phyloP scores from a whole-genome alignment of 495 filamentous ascomycete species.

The Diplogelasinospora grovesii region DNA sequence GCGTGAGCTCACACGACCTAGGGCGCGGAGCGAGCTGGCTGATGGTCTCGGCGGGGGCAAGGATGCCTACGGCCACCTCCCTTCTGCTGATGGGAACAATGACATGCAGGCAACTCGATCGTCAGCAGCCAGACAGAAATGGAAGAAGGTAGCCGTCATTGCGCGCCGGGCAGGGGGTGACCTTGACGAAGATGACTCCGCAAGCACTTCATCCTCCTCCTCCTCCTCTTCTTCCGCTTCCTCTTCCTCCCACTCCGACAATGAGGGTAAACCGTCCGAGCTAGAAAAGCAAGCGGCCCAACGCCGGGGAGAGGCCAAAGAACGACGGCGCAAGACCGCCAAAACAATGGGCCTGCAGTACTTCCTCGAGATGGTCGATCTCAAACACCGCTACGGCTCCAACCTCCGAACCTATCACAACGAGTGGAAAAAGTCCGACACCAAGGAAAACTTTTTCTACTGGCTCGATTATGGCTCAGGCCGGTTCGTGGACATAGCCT shows the following conservation, averaged over 20 bases:
- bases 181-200: slow-evolving; percentile 38
- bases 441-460: slow-evolving; percentile 86
- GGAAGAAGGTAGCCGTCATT: slow-evolving; percentile 65
- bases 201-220: slow-evolving; percentile 5
- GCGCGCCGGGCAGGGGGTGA: slow-evolving; percentile 64
- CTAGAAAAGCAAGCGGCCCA: slow-evolving; percentile 29
- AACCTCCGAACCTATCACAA: slow-evolving; percentile 80
- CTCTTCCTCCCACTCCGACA: slow-evolving; percentile 16
- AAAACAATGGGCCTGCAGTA: slow-evolving; percentile 85
- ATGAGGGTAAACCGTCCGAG: slow-evolving; percentile 27
- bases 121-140: slow-evolving; percentile 43
- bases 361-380: slow-evolving; percentile 89
- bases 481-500: slow-evolving; percentile 46
- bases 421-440: slow-evolving; percentile 70
- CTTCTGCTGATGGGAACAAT: neutral
- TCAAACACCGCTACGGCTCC: slow-evolving; percentile 79
- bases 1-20: slow-evolving; percentile 45
- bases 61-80: neutral
- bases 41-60: neutral
- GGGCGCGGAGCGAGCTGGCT: slow-evolving; percentile 25
- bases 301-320: slow-evolving; percentile 39
- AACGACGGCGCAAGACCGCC: slow-evolving; percentile 46
- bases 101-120: neutral
- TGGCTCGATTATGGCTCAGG: slow-evolving; percentile 89
- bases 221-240: neutral